Conservation (phyloP, 2,329 filamentous ascomycete genomes). For the Knufia petricola region DNA sequence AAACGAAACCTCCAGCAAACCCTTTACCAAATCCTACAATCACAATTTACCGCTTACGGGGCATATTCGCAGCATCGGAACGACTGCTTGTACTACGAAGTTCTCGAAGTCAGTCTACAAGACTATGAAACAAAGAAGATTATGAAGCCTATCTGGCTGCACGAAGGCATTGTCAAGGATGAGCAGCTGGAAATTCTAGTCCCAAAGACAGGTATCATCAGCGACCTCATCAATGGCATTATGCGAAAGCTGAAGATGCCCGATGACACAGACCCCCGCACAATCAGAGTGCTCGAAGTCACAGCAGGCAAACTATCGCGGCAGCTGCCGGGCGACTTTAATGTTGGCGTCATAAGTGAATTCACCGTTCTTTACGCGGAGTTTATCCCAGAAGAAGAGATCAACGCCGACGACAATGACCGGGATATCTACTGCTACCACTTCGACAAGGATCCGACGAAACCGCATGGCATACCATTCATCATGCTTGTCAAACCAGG, state of each 20-base stretch:
- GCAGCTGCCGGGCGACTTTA: slow-evolving; percentile 59
- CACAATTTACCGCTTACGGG: slow-evolving; percentile 61
- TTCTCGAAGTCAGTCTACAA: slow-evolving; percentile 85
- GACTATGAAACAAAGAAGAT: slow-evolving; percentile 90
- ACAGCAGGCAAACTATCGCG: slow-evolving; percentile 77
- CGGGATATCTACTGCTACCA: slow-evolving; percentile 74
- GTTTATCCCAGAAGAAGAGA: slow-evolving; percentile 61
- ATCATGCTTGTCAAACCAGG: slow-evolving; percentile 75
- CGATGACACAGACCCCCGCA: slow-evolving; percentile 52
- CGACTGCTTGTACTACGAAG: slow-evolving; percentile 82
- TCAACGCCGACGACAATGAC: slow-evolving; percentile 52
- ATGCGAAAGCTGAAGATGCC: slow-evolving; percentile 72
- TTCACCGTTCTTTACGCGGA: slow-evolving; percentile 77
- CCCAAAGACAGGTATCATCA: slow-evolving; percentile 70
- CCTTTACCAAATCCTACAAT: slow-evolving; percentile 68
- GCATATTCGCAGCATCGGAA: slow-evolving; percentile 57
- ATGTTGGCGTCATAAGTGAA: slow-evolving; percentile 75
- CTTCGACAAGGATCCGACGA: slow-evolving; percentile 79
- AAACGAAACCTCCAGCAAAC: slow-evolving; percentile 63
- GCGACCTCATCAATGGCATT: slow-evolving; percentile 66
- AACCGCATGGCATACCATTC: slow-evolving; percentile 83
- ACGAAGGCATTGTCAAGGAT: slow-evolving; percentile 87
- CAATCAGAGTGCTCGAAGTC: slow-evolving; percentile 72
- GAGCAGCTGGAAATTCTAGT: slow-evolving; percentile 76
- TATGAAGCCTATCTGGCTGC: slow-evolving; percentile 73